Base-by-base conservation (phyloP, 257 asterid genomes). In the Forsythia suspensa region DNA sequence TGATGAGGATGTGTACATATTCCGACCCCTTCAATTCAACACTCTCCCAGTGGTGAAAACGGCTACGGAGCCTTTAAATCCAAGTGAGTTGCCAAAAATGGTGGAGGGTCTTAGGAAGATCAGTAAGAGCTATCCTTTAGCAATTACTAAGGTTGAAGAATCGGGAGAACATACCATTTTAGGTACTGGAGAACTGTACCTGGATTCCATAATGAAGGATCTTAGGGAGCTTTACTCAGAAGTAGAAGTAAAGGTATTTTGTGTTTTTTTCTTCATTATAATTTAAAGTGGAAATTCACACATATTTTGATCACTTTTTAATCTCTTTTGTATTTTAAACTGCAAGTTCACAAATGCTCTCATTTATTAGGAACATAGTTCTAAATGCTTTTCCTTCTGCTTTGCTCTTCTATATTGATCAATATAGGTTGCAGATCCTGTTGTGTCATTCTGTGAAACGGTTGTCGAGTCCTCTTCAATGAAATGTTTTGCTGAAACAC, bases 401-500 rank as follows among this genome's bases (percentile, higher is more conserved):
- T 66, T 69, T 72, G 39, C 9, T 36, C 46, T n/a, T 79, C 42
- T 70, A 73, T 75, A 18, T 46, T 55, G 77, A 51, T 74, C 69
- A 59, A 74, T 76, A 71, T 84, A 96, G 99, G 99, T 93, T 78
- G 99, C 98, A 42, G 99, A 96, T 85, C 99, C 99, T 66, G 99
- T 96, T 68, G 99, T 96, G 83, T 91, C 99, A 6, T 96, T 96
- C 80, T 94, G 98, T 83, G 99, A 96, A 85, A 96, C 99, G 21
- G 99, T 96, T 8, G 98, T 96, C 74, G 99, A 96, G 73, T 88
- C 99, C 8, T 96, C 99, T 80, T 96, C 99, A 11, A 91, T 96
- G 98, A 94, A 92, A 80, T 96, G 99, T 82, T 96, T 93, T 85
- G 99, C 98, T 43, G 99, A 96, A 85, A 96, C 99, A 70, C 97